These are phyloP conservation scores for Phanerochaete carnosa DNA, from an alignment of 768 basidiomycete species.

Conservation along the genomic window DNA sequence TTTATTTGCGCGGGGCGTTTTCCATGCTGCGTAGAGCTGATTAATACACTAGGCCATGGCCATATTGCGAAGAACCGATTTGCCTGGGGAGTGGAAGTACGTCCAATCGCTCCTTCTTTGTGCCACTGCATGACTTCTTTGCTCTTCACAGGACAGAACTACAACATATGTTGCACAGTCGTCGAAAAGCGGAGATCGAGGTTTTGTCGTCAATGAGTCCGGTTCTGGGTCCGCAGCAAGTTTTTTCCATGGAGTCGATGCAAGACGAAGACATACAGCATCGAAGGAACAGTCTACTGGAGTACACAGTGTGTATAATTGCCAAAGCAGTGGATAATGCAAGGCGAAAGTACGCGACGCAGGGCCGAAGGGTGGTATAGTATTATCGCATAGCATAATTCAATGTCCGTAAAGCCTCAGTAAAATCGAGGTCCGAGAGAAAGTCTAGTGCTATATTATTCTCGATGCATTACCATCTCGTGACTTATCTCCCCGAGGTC, in stretches of 20 bases:
- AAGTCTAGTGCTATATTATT: too few species aligned
- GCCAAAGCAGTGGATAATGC: not conserved
- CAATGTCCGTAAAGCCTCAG: too few species aligned
- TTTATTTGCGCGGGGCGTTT: conserved; percentile 18
- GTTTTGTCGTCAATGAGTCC: conserved; percentile 35
- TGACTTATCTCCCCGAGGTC: not conserved
- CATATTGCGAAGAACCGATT: conserved; percentile 48
- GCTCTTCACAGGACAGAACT: conserved; percentile 65
- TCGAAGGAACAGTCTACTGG: conserved; percentile 1
- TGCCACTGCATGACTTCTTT: not conserved
- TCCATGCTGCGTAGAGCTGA: not conserved
- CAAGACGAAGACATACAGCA: not conserved
- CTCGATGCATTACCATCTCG: not conserved
- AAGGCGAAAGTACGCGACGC: not conserved
- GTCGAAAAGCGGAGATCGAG: conserved; percentile 95
- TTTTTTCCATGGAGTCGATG: not conserved
- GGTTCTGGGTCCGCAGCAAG: not conserved
- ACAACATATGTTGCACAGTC: conserved; percentile 68
- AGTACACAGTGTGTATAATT: not conserved
- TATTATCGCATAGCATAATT: too few species aligned
- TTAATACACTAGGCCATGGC: conserved; percentile 47
- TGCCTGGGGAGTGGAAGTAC: conserved; percentile 71
- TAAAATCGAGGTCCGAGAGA: too few species aligned
- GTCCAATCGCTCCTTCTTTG: conserved; percentile 9
- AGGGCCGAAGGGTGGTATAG: too few species aligned